Percentiles rank a stretch among this genome's conserved stretches.
Evolutionary conservation across 768 basidiomycete species (phyloP).

Genomic region (Mycena chlorophos): DNA sequence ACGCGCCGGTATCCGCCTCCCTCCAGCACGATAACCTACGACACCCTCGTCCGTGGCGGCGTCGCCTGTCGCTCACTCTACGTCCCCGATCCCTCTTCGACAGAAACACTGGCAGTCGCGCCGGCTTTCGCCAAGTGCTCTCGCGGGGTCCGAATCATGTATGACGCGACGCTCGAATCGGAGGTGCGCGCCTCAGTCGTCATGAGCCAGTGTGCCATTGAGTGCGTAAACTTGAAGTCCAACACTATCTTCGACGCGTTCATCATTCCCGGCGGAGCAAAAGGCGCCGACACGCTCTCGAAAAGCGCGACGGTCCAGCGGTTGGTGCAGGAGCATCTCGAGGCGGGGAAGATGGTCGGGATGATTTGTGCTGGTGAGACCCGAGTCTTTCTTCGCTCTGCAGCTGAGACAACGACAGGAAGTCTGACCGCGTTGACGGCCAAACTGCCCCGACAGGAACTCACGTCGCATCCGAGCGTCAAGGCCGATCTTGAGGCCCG

Average conservation of each 20-base stretch:
- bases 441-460: constrained; percentile 55
- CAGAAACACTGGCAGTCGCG: constrained; percentile 28
- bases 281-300: constrained; percentile 75
- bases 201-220: not conserved
- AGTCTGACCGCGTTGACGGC: constrained; percentile 67
- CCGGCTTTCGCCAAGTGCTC: constrained; percentile 63
- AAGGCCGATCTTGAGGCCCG: constrained; percentile 57
- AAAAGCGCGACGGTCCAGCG: constrained; percentile 57
- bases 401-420: constrained; percentile 41
- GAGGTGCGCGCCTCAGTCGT: constrained; percentile 46
- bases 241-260: constrained; percentile 56
- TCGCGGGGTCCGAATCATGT: constrained; percentile 70
- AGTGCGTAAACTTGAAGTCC: not conserved
- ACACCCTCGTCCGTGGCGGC: constrained; percentile 79
- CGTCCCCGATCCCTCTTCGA: constrained; percentile 39
- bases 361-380: constrained; percentile 82
- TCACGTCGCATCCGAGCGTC: constrained; percentile 82
- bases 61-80: constrained; percentile 66
- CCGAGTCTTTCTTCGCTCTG: not conserved
- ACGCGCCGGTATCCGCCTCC: constrained; percentile 3
- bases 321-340: constrained; percentile 58
- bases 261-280: constrained; percentile 76
- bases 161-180: constrained; percentile 57
- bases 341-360: constrained; percentile 59
- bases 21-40: constrained; percentile 74